Evolutionary conservation across 2,329 filamentous ascomycete species (phyloP).

Genomic region (Exophiala xenobiotica): DNA sequence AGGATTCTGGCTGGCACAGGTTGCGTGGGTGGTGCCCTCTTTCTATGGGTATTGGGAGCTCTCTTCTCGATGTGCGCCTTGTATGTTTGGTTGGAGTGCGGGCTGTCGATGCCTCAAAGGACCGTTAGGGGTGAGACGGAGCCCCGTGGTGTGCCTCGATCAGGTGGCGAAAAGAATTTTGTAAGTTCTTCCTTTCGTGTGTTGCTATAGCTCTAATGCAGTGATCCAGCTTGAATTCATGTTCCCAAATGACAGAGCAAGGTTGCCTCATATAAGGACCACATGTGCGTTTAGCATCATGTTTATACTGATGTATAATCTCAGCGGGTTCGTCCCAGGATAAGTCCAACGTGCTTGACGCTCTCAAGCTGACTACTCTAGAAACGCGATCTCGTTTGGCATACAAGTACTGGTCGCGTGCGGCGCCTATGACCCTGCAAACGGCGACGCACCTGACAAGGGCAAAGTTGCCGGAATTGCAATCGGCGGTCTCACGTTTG

Average conservation of each 20-base stretch:
- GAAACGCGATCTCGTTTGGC: constrained; percentile 49
- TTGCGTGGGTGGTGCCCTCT: constrained; percentile 7
- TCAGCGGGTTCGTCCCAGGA: not conserved
- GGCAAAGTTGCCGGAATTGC: constrained; percentile 49
- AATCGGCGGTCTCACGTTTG: constrained; percentile 44
- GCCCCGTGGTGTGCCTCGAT: constrained; percentile 9
- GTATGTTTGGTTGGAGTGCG: constrained; percentile 13
- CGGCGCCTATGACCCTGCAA: constrained; percentile 31
- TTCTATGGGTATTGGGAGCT: constrained; percentile 12
- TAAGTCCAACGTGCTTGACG: not conserved
- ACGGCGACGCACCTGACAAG: not conserved
- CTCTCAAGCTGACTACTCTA: constrained; percentile 26
- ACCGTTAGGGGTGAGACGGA: constrained; percentile 6
- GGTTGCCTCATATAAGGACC: constrained; percentile 11
- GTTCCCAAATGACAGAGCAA: constrained; percentile 29
- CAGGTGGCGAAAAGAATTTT: constrained; percentile 24
- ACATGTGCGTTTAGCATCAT: constrained; percentile 31
- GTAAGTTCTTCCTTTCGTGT: constrained; percentile 3
- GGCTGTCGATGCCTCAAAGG: constrained; percentile 10
- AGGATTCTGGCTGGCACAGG: constrained; percentile 13
- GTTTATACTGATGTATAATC: constrained; percentile 23
- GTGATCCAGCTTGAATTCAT: constrained; percentile 24
- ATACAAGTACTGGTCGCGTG: constrained; percentile 39
- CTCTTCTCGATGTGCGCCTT: constrained; percentile 7
- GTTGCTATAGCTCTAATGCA: not conserved